Evolutionary conservation across 495 filamentous ascomycete species (phyloP).

Genomic region (Penicillium herquei): DNA sequence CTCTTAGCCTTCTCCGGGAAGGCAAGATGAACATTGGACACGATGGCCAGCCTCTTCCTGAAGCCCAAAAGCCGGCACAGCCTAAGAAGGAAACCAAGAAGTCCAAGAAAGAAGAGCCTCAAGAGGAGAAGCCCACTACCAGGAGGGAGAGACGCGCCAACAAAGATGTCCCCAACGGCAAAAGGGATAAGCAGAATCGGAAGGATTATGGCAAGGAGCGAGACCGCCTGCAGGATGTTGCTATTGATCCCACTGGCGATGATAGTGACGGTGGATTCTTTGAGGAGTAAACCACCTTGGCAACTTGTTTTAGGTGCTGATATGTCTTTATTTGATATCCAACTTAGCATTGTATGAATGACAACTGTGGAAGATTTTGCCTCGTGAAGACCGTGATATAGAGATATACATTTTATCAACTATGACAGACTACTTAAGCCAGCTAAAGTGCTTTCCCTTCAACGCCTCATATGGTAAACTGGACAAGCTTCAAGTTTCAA

Average conservation of each 20-base stretch:
- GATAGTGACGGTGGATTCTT: slow-evolving; percentile 61
- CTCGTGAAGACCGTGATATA: too few relatives aligned
- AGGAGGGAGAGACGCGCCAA: slow-evolving; percentile 11
- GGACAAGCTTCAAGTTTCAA: too few relatives aligned
- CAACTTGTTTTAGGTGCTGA: slow-evolving; percentile 8
- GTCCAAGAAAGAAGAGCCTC: slow-evolving; percentile 2
- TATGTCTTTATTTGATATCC: slow-evolving; percentile 21
- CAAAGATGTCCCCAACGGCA: slow-evolving; percentile 10
- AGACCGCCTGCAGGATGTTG: slow-evolving; percentile 12
- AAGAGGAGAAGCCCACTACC: not conserved
- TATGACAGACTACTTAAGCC: too few relatives aligned
- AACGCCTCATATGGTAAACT: too few relatives aligned
- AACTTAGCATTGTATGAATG: slow-evolving; percentile 16
- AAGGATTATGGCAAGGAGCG: slow-evolving; percentile 10
- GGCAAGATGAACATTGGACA: slow-evolving; percentile 41
- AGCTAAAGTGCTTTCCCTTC: too few relatives aligned
- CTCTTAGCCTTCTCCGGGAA: slow-evolving; percentile 54
- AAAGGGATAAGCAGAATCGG: slow-evolving; percentile 12
- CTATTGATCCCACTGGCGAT: slow-evolving; percentile 24
- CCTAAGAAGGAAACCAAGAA: slow-evolving; percentile 13
- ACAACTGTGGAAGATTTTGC: not conserved
- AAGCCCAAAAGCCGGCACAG: not conserved
- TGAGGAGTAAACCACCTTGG: slow-evolving; percentile 23
- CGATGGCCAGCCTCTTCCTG: slow-evolving; percentile 20
- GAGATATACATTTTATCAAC: too few relatives aligned